These are phyloP conservation scores for Aspergillus thermomutatus DNA, from an alignment of 2,329 filamentous ascomycete species.

Conservation along the genomic window DNA sequence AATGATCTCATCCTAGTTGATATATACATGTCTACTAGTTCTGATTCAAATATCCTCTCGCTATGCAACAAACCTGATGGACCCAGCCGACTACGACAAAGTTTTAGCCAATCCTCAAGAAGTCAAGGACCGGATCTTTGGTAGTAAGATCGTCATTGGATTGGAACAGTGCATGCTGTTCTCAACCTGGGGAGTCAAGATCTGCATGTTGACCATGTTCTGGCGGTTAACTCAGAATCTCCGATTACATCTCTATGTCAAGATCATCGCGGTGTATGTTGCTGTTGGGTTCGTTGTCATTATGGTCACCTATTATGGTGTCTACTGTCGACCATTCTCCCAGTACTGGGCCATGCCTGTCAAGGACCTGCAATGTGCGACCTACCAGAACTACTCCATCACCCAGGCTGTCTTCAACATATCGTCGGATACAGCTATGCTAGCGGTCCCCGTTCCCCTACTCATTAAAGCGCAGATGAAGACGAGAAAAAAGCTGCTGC, in stretches of 20 bases:
- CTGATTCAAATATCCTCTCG: constrained; percentile 36
- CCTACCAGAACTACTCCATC: constrained; percentile 40
- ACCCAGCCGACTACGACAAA: constrained; percentile 28
- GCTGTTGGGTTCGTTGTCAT: constrained; percentile 45
- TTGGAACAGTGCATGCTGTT: constrained; percentile 49
- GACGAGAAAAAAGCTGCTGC: constrained; percentile 30
- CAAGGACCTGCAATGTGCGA: constrained; percentile 38
- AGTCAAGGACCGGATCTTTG: constrained; percentile 41
- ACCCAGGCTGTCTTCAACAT: constrained; percentile 46
- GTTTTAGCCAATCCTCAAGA: constrained; percentile 37
- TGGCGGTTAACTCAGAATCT: constrained; percentile 43
- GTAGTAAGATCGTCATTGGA: constrained; percentile 49
- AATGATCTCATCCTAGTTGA: constrained; percentile 20
- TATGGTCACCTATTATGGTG: constrained; percentile 47
- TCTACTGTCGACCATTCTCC: constrained; percentile 49
- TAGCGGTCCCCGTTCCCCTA: constrained; percentile 38
- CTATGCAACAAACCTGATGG: constrained; percentile 39
- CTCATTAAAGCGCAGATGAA: constrained; percentile 35
- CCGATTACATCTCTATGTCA: constrained; percentile 36
- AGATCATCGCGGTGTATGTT: constrained; percentile 42
- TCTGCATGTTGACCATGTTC: constrained; percentile 51
- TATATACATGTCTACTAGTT: constrained; percentile 33
- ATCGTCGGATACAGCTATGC: constrained; percentile 39
- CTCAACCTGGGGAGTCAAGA: constrained; percentile 51
- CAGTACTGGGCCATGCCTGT: constrained; percentile 50